phyloP scores from a whole-genome alignment of 805 yeast species.

The Wickerhamomyces strasburgensis region DNA sequence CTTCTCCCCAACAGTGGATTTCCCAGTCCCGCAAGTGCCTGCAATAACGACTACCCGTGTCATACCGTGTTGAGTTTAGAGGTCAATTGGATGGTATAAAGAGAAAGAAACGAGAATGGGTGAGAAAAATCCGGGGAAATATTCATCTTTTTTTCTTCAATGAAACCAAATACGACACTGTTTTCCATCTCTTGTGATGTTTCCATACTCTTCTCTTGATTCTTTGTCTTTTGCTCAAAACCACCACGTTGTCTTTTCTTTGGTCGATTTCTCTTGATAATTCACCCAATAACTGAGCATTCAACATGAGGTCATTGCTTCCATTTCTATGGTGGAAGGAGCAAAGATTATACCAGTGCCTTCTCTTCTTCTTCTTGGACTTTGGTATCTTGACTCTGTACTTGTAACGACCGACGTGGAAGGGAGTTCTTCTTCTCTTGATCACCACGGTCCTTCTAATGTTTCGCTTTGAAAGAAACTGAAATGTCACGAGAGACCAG shows the following conservation, averaged over 20 bases:
- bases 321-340: too few relatives aligned
- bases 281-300: constrained; percentile 16
- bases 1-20: constrained; percentile 65
- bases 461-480: constrained; percentile 14
- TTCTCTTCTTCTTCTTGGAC: not conserved
- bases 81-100: too few relatives aligned
- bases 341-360: constrained; percentile 4
- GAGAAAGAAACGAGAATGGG: too few relatives aligned
- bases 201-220: not conserved
- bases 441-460: constrained; percentile 9
- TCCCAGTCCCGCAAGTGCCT: constrained; percentile 97
- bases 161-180: too few relatives aligned
- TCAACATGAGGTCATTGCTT: constrained; percentile 5
- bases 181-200: too few relatives aligned
- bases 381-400: constrained; percentile 21
- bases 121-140: too few relatives aligned
- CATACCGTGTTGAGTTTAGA: too few relatives aligned
- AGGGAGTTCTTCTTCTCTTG: constrained; percentile 20
- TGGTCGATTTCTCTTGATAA: constrained; percentile 9
- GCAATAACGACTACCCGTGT: constrained; percentile 60
- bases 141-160: too few relatives aligned
- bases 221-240: not conserved
- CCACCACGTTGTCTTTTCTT: not conserved
- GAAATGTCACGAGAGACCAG: constrained; percentile 14
- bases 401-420: constrained; percentile 18